Percentiles rank a stretch among this genome's conserved stretches.
Conservation (phyloP, 257 asterid species). For the Hygrophila difformis region DNA sequence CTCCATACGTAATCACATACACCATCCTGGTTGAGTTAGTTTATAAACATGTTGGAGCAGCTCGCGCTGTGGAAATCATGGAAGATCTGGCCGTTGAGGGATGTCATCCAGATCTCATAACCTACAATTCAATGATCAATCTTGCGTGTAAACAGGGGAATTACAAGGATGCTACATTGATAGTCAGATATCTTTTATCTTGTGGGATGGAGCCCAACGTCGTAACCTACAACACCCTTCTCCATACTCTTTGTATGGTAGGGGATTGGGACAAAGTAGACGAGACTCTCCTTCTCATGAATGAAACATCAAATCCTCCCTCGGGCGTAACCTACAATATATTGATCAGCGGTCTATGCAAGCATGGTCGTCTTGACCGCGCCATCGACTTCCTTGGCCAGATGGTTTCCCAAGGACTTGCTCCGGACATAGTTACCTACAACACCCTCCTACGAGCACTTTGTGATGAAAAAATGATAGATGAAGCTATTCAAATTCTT, state of each 20-base stretch:
- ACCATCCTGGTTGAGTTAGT: slow-evolving; percentile 64
- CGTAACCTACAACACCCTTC: slow-evolving; percentile 70
- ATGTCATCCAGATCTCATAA: slow-evolving; percentile 77
- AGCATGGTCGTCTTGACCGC: slow-evolving; percentile 55
- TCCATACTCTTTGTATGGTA: slow-evolving; percentile 54
- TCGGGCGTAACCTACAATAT: slow-evolving; percentile 63
- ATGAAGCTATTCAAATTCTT: slow-evolving; percentile 56
- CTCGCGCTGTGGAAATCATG: slow-evolving; percentile 59
- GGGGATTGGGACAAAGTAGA: slow-evolving; percentile 64
- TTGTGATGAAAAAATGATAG: slow-evolving; percentile 50
- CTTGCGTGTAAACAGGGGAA: slow-evolving; percentile 55
- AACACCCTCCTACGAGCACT: slow-evolving; percentile 72
- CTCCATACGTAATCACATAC: slow-evolving; percentile 62
- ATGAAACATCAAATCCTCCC: slow-evolving; percentile 48
- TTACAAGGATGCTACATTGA: slow-evolving; percentile 38
- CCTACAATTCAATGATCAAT: slow-evolving; percentile 65
- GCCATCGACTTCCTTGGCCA: slow-evolving; percentile 56
- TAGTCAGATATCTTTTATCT: slow-evolving; percentile 42
- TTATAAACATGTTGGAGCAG: slow-evolving; percentile 47
- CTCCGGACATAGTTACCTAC: slow-evolving; percentile 71
- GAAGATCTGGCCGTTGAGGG: slow-evolving; percentile 79
- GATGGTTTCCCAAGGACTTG: slow-evolving; percentile 42
- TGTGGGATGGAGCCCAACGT: slow-evolving; percentile 64
- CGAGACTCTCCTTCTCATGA: slow-evolving; percentile 52
- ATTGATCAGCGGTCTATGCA: slow-evolving; percentile 69